A percentile compares a stretch with the other conserved stretches of the same genome.
Conservation (phyloP, 805 yeast genomes). For the Cyberlindnera maritima region DNA sequence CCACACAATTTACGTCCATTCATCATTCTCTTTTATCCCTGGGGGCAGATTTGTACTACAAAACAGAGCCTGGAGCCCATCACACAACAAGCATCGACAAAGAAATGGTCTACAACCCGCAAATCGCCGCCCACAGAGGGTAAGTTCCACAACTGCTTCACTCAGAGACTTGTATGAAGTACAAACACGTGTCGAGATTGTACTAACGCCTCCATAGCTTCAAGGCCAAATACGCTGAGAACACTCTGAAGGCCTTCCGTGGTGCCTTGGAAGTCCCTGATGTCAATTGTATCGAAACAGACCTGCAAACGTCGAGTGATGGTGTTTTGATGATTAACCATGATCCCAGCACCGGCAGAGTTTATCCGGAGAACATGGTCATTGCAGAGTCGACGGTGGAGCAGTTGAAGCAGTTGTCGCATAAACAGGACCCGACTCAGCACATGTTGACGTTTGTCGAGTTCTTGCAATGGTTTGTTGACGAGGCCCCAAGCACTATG, state of each 20-base stretch:
- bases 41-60: too few species aligned
- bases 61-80: too few species aligned
- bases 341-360: constrained; percentile 48
- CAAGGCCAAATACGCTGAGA: constrained; percentile 42
- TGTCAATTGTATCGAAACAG: constrained; percentile 48
- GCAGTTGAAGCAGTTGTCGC: constrained; percentile 36
- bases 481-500: constrained; percentile 11
- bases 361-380: constrained; percentile 38
- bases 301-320: constrained; percentile 52
- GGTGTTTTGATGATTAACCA: constrained; percentile 55
- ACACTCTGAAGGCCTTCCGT: constrained; percentile 43
- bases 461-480: constrained; percentile 37
- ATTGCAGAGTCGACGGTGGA: constrained; percentile 37
- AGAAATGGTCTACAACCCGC: constrained; percentile 3
- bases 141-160: constrained; percentile 7
- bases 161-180: too few species aligned
- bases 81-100: not conserved
- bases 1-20: too few species aligned
- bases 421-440: constrained; percentile 32
- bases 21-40: too few species aligned
- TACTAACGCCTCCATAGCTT: constrained; percentile 23
- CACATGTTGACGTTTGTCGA: constrained; percentile 42
- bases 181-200: not conserved
- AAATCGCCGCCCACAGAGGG: constrained; percentile 19
- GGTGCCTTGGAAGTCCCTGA: constrained; percentile 44